Conservation (phyloP, 202 grass and related monocot species). For the Zizania palustris region DNA sequence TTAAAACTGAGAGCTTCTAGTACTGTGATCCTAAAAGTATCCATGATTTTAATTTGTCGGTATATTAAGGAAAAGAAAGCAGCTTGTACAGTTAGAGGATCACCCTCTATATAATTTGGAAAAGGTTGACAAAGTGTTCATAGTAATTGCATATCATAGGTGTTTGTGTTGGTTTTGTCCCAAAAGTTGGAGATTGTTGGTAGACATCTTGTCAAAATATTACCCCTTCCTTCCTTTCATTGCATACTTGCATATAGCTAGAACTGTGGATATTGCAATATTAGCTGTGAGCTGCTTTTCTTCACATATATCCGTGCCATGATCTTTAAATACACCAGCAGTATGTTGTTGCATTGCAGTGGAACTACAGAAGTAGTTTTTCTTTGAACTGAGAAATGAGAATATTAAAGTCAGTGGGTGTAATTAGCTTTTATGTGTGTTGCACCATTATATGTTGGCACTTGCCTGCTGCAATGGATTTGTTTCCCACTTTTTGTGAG, state of each 20-base stretch:
- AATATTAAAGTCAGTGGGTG: no score
- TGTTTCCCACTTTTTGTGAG: not conserved
- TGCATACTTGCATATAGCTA: not conserved
- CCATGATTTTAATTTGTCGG: not conserved
- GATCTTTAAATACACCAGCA: not conserved
- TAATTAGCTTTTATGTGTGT: no score
- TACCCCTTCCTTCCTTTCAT: not conserved
- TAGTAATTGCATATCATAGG: not conserved
- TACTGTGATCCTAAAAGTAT: constrained; percentile 2
- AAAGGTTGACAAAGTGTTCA: constrained; percentile 4
- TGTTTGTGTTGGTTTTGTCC: not conserved
- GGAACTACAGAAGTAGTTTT: no score
- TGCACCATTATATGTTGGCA: no score
- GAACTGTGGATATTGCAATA: constrained; percentile 4
- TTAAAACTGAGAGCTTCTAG: not conserved
- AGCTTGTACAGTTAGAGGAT: not conserved
- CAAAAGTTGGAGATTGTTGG: not conserved
- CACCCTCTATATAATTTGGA: constrained; percentile 27
- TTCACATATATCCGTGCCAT: not conserved
- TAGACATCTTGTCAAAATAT: not conserved
- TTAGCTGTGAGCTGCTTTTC: constrained; percentile 18
- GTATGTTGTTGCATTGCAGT: not conserved
- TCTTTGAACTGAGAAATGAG: no score
- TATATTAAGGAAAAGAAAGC: no score
- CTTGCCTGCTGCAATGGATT: not conserved